A percentile compares a stretch with the other conserved stretches of the same genome.
These are phyloP conservation scores for Cladobotryum protrusum DNA, from an alignment of 2,329 filamentous ascomycete genomes.

Conservation along the genomic window DNA sequence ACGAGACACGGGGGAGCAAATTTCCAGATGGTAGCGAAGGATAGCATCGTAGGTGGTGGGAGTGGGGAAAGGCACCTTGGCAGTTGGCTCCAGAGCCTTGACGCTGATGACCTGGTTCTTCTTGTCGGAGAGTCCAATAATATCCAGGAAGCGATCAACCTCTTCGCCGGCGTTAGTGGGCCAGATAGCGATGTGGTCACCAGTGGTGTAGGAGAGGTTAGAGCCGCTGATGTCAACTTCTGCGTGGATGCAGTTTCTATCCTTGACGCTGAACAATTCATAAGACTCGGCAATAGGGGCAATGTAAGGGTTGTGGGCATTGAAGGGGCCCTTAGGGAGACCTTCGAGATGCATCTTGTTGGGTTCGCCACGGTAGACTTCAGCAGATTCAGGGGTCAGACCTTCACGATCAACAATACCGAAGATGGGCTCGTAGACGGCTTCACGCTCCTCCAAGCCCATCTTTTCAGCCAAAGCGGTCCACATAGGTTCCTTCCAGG, in stretches of 20 bases:
- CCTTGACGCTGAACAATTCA: constrained; percentile 83
- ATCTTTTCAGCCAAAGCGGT: constrained; percentile 73
- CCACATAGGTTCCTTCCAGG: constrained; percentile 99
- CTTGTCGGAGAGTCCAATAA: constrained; percentile 71
- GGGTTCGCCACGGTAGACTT: constrained; percentile 91
- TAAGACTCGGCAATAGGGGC: constrained; percentile 86
- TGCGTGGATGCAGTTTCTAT: constrained; percentile 93
- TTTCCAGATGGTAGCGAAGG: constrained; percentile 92
- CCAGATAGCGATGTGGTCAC: constrained; percentile 96
- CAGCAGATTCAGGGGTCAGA: constrained; percentile 65
- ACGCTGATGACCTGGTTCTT: constrained; percentile 77
- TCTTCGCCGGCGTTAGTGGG: constrained; percentile 90
- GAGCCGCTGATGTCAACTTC: constrained; percentile 88
- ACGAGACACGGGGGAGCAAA: constrained; percentile 89
- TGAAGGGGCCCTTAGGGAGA: constrained; percentile 78
- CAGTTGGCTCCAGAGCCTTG: constrained; percentile 87
- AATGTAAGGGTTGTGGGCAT: constrained; percentile 94
- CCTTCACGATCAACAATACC: constrained; percentile 70
- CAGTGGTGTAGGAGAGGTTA: constrained; percentile 88
- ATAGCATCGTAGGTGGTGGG: constrained; percentile 95
- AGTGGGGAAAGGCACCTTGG: constrained; percentile 95
- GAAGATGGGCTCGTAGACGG: constrained; percentile 91
- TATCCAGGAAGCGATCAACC: constrained; percentile 79
- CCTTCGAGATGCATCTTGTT: constrained; percentile 94
- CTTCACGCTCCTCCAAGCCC: constrained; percentile 88